These are phyloP conservation scores for Pittosporum tobira DNA, from an alignment of 129 eudicot genomes.

Conservation along the genomic window DNA sequence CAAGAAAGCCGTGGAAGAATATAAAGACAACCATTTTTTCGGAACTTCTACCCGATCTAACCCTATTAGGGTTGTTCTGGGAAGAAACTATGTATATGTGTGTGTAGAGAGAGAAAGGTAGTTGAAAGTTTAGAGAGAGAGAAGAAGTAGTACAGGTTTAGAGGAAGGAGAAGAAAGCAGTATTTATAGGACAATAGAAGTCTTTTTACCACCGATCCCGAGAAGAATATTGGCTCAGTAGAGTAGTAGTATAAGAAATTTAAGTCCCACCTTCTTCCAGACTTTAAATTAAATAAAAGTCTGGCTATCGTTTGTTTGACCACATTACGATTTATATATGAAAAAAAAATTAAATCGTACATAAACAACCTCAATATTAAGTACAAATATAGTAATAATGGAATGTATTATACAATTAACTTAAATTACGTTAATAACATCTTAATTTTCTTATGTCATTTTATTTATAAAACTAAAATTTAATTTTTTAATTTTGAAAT, in stretches of 20 bases:
- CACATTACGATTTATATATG: not conserved
- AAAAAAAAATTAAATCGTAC: too few species aligned
- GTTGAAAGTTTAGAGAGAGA: not conserved
- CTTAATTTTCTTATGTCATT: too few species aligned
- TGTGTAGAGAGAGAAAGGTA: conserved; percentile 1
- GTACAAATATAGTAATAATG: too few species aligned
- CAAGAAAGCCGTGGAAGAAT: conserved; percentile 69
- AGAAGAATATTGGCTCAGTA: conserved; percentile 44
- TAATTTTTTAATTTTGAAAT: too few species aligned
- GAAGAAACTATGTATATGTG: too few species aligned
- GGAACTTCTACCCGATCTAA: not conserved
- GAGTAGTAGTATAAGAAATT: conserved; percentile 1
- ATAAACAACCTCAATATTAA: too few species aligned
- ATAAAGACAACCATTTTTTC: conserved; percentile 29
- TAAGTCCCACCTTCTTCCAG: not conserved
- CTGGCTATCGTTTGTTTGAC: not conserved
- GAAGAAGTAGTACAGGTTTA: not conserved
- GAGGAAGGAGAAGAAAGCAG: conserved; percentile 5
- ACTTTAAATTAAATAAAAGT: too few species aligned
- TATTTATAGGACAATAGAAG: conserved; percentile 14
- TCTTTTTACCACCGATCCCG: conserved; percentile 45
- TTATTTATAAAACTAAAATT: too few species aligned
- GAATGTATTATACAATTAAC: too few species aligned
- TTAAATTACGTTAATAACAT: too few species aligned
- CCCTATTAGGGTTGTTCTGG: conserved; percentile 22